A percentile compares a stretch with the other conserved stretches of the same genome.
phyloP scores from a whole-genome alignment of 106 monocot genomes.

The Dactylorhiza incarnata region DNA sequence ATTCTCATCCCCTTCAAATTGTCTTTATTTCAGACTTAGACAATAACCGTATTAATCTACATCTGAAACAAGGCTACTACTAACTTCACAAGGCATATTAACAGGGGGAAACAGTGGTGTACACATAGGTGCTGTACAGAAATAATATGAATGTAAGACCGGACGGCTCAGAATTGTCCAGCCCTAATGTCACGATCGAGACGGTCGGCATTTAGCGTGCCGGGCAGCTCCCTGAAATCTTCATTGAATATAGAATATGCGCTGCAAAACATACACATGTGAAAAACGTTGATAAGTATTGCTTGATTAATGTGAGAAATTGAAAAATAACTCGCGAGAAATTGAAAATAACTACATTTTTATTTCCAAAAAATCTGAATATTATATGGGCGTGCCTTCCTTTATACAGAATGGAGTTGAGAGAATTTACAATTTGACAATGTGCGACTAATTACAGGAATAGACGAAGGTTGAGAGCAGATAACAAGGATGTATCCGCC shows the following conservation, averaged over 20 bases:
- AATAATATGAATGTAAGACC: neutral
- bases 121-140: neutral
- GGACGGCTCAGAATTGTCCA: slow-evolving; percentile 66
- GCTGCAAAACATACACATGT: slow-evolving; percentile 29
- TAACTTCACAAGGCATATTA: neutral
- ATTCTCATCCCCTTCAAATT: neutral
- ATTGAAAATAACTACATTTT: no score
- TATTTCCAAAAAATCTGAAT: no score
- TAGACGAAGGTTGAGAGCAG: no score
- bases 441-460: no score
- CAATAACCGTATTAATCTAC: neutral
- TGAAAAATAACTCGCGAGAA: no score
- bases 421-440: no score
- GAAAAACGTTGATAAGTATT: neutral
- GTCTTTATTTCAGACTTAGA: neutral
- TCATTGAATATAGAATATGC: slow-evolving; percentile 98
- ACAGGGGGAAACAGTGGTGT: neutral
- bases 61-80: neutral
- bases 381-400: no score
- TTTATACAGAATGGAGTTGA: no score
- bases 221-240: slow-evolving; percentile 91
- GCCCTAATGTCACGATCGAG: slow-evolving; percentile 86
- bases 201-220: slow-evolving; percentile 86
- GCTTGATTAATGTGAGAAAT: no score
- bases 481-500: no score